phyloP scores from a whole-genome alignment of 441 rosid genomes.

The Corymbia citriodora region DNA sequence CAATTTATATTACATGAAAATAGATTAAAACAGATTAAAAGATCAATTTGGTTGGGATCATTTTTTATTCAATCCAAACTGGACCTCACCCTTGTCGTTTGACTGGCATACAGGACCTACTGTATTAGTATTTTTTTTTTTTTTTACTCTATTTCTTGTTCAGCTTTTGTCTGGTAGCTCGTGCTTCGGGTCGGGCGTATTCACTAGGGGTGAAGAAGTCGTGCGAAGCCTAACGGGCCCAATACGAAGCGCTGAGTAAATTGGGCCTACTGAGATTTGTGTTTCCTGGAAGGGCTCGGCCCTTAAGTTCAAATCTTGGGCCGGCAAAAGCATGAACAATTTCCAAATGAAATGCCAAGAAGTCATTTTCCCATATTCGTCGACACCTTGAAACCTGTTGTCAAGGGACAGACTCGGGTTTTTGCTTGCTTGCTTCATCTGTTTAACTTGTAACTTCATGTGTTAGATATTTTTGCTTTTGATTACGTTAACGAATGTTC shows the following conservation, averaged over 20 bases:
- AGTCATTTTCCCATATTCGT: not conserved
- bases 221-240: not conserved
- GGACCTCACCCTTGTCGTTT: too few species aligned
- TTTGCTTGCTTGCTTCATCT: not conserved
- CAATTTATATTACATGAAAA: too few species aligned
- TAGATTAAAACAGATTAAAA: too few species aligned
- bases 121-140: not conserved
- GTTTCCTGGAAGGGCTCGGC: not conserved
- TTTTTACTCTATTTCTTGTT: not conserved
- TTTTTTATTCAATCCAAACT: too few species aligned
- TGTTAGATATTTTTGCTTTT: not conserved
- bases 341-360: not conserved
- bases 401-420: rapidly evolving
- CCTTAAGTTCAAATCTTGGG: not conserved
- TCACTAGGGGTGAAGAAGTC: not conserved
- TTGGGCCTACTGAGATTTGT: not conserved
- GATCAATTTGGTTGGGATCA: too few species aligned
- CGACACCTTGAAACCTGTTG: not conserved
- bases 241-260: not conserved
- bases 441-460: not conserved
- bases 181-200: not conserved
- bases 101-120: not conserved
- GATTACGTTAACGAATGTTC: not conserved
- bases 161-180: not conserved
- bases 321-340: not conserved